Evolutionary conservation across 495 filamentous ascomycete genomes (phyloP).

Genomic region (Trichoderma parareesei): DNA sequence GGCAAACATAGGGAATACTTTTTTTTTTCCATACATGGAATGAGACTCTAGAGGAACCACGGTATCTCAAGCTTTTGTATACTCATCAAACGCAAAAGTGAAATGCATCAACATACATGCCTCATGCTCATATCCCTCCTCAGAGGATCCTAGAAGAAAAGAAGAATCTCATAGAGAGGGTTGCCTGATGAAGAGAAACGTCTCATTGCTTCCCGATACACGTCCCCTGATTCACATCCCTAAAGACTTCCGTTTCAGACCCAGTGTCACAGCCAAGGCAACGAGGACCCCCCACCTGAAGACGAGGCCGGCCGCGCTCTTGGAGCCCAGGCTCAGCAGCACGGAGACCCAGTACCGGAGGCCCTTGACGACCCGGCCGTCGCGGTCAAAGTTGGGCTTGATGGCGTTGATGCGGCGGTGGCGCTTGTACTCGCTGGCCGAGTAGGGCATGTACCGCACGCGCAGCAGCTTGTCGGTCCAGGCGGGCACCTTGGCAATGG

Average conservation of each 20-base stretch:
- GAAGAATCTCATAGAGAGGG: background rate
- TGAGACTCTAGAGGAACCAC: background rate
- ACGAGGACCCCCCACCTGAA: conserved; percentile 38
- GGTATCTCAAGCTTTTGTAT: background rate
- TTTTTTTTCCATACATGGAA: background rate
- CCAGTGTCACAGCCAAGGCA: conserved; percentile 10
- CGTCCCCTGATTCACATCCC: conserved; percentile 1
- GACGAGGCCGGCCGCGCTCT: conserved; percentile 39
- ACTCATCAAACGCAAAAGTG: background rate
- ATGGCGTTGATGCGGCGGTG: conserved; percentile 46
- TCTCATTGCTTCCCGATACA: background rate
- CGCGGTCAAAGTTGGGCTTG: conserved; percentile 78
- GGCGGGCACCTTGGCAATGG: conserved; percentile 62
- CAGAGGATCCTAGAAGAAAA: background rate
- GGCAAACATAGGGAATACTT: background rate
- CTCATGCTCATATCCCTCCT: background rate
- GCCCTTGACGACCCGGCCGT: conserved; percentile 51
- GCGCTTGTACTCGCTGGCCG: conserved; percentile 40
- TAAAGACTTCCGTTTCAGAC: conserved; percentile 7
- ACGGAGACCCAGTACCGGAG: conserved; percentile 38
- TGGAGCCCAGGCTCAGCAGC: conserved; percentile 37
- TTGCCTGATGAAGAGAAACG: background rate
- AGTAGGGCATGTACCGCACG: conserved; percentile 76
- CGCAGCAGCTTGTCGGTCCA: conserved; percentile 74
- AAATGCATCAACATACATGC: background rate